Percentiles rank a stretch among this genome's conserved stretches.
Evolutionary conservation across 2,329 filamentous ascomycete genomes (phyloP).

Genomic region (Aspergillus arachidicola): DNA sequence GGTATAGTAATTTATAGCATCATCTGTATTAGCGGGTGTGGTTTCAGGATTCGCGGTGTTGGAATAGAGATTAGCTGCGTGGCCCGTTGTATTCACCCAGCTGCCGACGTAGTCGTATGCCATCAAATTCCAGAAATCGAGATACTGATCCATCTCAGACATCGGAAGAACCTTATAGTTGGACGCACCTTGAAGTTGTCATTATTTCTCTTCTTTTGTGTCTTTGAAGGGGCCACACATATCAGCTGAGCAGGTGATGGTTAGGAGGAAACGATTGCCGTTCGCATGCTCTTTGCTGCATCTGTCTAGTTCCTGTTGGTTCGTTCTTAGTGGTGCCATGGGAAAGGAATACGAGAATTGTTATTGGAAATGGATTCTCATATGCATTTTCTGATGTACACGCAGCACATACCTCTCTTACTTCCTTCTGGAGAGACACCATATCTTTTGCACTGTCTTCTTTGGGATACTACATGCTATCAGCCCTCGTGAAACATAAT

Average conservation of each 20-base stretch:
- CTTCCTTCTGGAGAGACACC: constrained; percentile 37
- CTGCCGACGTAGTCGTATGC: constrained; percentile 84
- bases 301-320: constrained; percentile 39
- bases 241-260: constrained; percentile 50
- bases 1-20: constrained; percentile 72
- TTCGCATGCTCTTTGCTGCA: constrained; percentile 37
- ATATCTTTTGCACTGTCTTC: constrained; percentile 37
- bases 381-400: background rate
- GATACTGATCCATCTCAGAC: constrained; percentile 48
- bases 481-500: background rate
- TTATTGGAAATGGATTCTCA: no score
- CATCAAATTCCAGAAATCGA: constrained; percentile 66
- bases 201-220: constrained; percentile 3
- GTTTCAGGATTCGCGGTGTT: constrained; percentile 58
- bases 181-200: constrained; percentile 34
- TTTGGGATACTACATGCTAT: constrained; percentile 34
- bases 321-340: background rate
- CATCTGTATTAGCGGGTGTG: constrained; percentile 78
- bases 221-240: background rate
- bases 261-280: constrained; percentile 48
- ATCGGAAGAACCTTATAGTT: constrained; percentile 50
- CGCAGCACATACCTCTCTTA: constrained; percentile 31
- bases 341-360: no score
- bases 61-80: constrained; percentile 78
- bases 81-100: constrained; percentile 73